Base-by-base conservation (phyloP, 208 protist genomes). In the Leishmania turanica region DNA sequence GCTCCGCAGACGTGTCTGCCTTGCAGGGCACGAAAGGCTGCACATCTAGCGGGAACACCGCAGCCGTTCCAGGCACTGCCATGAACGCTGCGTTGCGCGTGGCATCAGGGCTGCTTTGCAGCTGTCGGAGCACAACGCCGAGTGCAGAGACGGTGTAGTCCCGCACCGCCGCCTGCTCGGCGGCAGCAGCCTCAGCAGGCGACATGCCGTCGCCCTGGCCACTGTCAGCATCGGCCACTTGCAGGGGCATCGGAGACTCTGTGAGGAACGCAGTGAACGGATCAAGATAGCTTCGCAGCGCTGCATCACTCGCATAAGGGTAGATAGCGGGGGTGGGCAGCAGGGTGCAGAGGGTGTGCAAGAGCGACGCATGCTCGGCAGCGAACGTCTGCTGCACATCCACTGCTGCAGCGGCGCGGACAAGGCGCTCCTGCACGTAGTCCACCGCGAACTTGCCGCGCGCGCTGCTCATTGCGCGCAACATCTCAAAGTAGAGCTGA, bases 61-160 rank as follows among this genome's bases (percentile, higher is more conserved):
- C 86, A 11, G 77, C 73, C 2, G 90, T 84, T 24, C 85, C 88
- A 9, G 89, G 87, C 21, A 87, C 74, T 9, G 90, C 88, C 85
- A 90, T 90, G 47, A 94, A 89, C 45, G 92, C 91, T 19, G 86
- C 90, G 75, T 98, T 97, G 74, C 88, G 84, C 34, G 79, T 85
- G 9, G 93, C 83, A 76, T 95, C 88, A 3, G 95, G 92, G 81
- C 92, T 98, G 78, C 87, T 91, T 81, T 97, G 95, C 72, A 97
- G 78, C 76, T 85, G 94, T 34, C 95, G 95, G 31, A 96, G 78
- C 58, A 89, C 87, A 6, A 96, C 91, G 49, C 92, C 88, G 37
- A 95, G 82, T 40, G 75, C 79, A 13, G 88, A 89, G 40, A 87
- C 34, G 56, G 83, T 81, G 72, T 79, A 72, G 78, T 86, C 82